phyloP scores from a whole-genome alignment of 106 monocot genomes.

The Dendrobium chrysotoxum region DNA sequence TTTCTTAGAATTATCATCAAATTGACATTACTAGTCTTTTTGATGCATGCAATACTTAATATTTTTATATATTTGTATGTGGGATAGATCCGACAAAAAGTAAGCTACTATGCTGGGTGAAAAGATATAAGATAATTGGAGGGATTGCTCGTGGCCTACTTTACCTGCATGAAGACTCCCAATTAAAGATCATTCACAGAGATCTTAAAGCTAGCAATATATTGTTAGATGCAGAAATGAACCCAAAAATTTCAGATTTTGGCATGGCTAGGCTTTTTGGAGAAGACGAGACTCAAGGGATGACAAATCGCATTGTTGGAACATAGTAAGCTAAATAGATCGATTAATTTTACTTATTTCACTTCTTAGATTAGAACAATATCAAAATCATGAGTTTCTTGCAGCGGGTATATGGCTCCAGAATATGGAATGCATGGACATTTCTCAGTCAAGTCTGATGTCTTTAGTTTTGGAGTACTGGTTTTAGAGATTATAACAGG shows the following conservation, averaged over 20 bases:
- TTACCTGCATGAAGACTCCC: slow-evolving; percentile 19
- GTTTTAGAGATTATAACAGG: slow-evolving; percentile 8
- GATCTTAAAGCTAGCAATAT: slow-evolving; percentile 19
- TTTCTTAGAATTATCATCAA: neutral
- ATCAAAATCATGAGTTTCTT: neutral
- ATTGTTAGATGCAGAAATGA: slow-evolving; percentile 11
- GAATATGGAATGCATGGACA: neutral
- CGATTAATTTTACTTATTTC: neutral
- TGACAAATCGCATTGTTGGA: slow-evolving; percentile 7
- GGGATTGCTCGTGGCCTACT: slow-evolving; percentile 17
- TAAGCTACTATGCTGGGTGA: neutral
- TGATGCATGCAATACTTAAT: neutral
- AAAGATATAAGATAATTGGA: slow-evolving; percentile 6
- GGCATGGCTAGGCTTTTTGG: slow-evolving; percentile 12
- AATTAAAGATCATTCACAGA: slow-evolving; percentile 11
- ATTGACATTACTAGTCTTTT: neutral
- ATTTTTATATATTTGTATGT: neutral
- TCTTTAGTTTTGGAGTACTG: slow-evolving; percentile 16
- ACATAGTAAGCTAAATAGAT: slow-evolving; percentile 10
- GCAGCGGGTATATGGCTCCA: slow-evolving; percentile 29
- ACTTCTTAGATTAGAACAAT: neutral
- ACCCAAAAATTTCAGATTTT: slow-evolving; percentile 19
- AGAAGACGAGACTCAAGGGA: slow-evolving; percentile 2
- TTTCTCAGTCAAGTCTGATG: slow-evolving; percentile 10
- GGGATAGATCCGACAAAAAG: neutral